Evolutionary conservation across 1,284 basidiomycete genomes (phyloP), one percentile per base, ranked within the genome.

Genomic region (Ganoderma resinaceum): DNA sequence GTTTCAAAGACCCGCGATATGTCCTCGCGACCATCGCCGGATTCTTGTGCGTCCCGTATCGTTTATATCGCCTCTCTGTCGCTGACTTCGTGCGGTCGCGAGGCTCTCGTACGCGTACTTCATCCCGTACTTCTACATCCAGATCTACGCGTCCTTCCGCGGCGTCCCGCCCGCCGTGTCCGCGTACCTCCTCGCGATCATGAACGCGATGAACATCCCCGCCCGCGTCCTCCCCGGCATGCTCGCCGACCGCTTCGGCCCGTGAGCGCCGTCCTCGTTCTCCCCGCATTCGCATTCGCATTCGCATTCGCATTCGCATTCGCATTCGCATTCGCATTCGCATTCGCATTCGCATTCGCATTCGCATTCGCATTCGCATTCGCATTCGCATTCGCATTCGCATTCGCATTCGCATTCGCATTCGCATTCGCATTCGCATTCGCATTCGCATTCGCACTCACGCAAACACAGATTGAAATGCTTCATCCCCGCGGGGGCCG

Each of bases 51-150:
- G 78, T 38, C 9, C 6, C 20, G 16, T 35, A 23, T 35, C 20
- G 55, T 18, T 3, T 18, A 2, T 20, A 16, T 18, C 40, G 40
- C 18, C 16, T 42, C 6, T 42, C 16, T 2, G 16, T 16, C 38
- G 33, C 26, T 12, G 38, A 11, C 18, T 26, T 11, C n/a, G 33
- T 46, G 53, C 1, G 2, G 12, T n/a, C 18, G 35, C 18, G 43
- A 72, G 71, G 52, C 31, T 73, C 2, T 69, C 70, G 53, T 73
- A 73, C 70, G 66, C 75, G 69, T 68, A 79, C 73, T 71, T 89
- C 87, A 61, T 77, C 89, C 14, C 91, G 87, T 78, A 70, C 55
- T 67, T 73, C 40, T 73, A 73, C 62, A 69, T 73, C 40, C 67
- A 70, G 58, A 71, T 73, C 31, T 73, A 73, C 60, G 72, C 69